phyloP scores from a whole-genome alignment of 352 stramenopile genomes.

The Phytophthora colocasiae region DNA sequence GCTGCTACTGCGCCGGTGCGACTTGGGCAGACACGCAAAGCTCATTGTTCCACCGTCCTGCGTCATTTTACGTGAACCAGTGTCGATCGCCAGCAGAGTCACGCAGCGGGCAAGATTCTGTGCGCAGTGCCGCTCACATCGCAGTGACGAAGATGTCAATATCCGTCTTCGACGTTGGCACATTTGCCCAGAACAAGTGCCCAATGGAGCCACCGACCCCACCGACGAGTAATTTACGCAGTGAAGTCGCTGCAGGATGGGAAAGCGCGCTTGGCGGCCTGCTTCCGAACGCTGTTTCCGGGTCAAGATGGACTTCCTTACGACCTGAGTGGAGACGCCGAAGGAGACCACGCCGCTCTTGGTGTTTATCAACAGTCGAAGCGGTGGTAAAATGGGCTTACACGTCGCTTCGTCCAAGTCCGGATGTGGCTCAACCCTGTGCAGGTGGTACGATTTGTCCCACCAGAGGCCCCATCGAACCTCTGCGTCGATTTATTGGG shows the following conservation, averaged over 20 bases:
- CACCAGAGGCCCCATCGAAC: constrained; percentile 91
- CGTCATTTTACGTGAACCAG: constrained; percentile 52
- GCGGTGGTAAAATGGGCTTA: constrained; percentile 93
- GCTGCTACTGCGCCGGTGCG: constrained; percentile 59
- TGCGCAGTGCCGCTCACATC: constrained; percentile 68
- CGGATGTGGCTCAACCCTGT: constrained; percentile 95
- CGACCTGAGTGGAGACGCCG: constrained; percentile 56
- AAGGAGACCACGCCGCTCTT: constrained; percentile 65
- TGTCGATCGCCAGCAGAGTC: constrained; percentile 54
- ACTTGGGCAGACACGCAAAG: constrained; percentile 72
- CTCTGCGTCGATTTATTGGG: constrained; percentile 92
- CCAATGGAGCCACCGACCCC: constrained; percentile 20
- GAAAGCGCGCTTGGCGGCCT: constrained; percentile 22
- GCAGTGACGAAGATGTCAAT: constrained; percentile 78
- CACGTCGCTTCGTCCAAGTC: constrained; percentile 93
- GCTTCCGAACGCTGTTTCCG: constrained; percentile 32
- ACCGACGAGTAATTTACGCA: constrained; percentile 22
- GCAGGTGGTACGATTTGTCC: constrained; percentile 95
- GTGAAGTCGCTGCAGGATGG: constrained; percentile 18
- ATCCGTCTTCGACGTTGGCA: constrained; percentile 64
- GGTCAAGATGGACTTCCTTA: constrained; percentile 54
- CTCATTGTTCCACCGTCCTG: constrained; percentile 71
- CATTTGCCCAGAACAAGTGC: constrained; percentile 3
- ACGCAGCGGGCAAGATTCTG: constrained; percentile 71
- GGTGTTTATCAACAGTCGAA: constrained; percentile 97